Evolutionary conservation across 2,329 filamentous ascomycete species (phyloP).

Genomic region (Exserohilum turcica): DNA sequence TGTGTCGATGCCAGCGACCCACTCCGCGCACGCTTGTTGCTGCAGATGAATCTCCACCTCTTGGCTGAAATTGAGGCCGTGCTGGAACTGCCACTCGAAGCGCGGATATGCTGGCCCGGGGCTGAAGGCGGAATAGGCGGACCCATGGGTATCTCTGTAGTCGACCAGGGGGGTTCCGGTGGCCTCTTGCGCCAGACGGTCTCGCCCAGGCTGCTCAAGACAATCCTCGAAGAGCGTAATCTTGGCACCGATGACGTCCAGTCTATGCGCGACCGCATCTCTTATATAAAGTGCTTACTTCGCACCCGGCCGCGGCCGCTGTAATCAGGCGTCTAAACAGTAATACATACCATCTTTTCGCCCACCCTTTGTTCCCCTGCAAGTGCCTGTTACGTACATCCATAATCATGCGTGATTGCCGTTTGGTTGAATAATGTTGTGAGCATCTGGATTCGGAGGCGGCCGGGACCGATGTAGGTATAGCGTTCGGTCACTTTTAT

Average conservation of each 20-base stretch:
- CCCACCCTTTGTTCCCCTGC: not conserved
- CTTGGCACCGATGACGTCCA: not conserved
- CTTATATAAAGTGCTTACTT: not conserved
- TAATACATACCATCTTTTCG: no score
- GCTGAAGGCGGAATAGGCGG: not conserved
- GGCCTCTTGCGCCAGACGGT: not conserved
- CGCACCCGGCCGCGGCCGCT: not conserved
- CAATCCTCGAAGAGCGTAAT: slow-evolving; percentile 3
- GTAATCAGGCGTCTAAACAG: not conserved
- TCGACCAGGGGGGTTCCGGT: not conserved
- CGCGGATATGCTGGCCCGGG: not conserved
- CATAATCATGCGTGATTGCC: no score
- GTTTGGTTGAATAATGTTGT: no score
- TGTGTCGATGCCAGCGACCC: not conserved
- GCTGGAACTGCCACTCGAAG: not conserved
- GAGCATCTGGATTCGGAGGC: no score
- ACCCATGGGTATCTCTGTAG: not conserved
- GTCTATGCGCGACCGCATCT: slow-evolving; percentile 1
- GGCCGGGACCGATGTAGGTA: no score
- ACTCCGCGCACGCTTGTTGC: not conserved
- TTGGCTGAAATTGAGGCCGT: not conserved
- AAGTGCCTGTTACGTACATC: no score
- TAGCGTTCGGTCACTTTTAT: no score
- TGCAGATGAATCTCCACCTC: not conserved
- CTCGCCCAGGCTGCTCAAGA: not conserved